phyloP scores from a whole-genome alignment of 2,329 filamentous ascomycete species.

The Anisogramma anomala region DNA sequence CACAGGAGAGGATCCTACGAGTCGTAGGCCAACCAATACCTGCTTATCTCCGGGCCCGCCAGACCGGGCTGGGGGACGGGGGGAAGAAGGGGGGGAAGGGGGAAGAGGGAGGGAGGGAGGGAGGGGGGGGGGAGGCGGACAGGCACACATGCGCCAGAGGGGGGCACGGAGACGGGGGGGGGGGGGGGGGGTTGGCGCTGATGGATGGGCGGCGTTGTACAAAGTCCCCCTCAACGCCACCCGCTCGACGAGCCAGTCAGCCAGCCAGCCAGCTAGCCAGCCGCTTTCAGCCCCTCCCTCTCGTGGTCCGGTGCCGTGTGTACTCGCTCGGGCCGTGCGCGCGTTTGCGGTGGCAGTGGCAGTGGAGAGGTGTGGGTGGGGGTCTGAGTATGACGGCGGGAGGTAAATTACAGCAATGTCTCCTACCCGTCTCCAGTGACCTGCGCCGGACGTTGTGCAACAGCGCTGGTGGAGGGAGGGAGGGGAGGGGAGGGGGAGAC shows the following conservation, averaged over 20 bases:
- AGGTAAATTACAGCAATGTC: too few species aligned
- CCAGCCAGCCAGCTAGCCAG: too few species aligned
- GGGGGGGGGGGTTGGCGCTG: not conserved
- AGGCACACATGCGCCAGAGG: conserved; percentile 44
- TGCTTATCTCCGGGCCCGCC: too few species aligned
- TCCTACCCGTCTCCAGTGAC: conserved; percentile 10
- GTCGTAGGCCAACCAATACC: too few species aligned
- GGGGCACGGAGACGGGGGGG: conserved; percentile 28
- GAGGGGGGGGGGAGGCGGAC: not conserved
- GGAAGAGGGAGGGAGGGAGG: conserved; percentile 24
- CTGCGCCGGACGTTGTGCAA: conserved; percentile 12
- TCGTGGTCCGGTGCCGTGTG: too few species aligned
- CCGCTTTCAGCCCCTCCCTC: too few species aligned
- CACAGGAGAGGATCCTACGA: too few species aligned
- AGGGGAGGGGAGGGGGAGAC: not conserved
- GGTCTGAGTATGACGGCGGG: too few species aligned
- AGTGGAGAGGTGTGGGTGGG: too few species aligned
- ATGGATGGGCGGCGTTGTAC: not conserved
- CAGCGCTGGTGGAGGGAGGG: conserved; percentile 2
- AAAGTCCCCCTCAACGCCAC: not conserved
- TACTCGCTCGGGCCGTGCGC: too few species aligned
- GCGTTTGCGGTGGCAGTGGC: too few species aligned
- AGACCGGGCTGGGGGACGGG: conserved; percentile 59
- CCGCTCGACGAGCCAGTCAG: too few species aligned
- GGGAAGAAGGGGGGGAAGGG: conserved; percentile 46